Evolutionary conservation across 2,329 filamentous ascomycete genomes (phyloP).

Genomic region (Aureobasidium sp.): DNA sequence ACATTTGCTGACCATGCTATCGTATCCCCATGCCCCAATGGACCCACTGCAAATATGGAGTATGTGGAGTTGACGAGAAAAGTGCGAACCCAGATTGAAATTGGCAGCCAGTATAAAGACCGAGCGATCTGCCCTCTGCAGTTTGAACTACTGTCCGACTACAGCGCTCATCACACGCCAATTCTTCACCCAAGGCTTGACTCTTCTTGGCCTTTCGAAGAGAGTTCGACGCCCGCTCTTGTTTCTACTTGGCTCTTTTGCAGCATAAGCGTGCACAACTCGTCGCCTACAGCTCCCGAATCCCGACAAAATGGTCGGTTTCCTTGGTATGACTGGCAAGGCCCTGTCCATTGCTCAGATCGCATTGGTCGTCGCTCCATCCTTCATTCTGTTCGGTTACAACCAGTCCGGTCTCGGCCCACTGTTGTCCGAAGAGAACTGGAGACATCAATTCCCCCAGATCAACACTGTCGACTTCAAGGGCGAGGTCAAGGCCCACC

Average conservation of each 20-base stretch:
- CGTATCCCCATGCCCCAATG: conserved; percentile 8
- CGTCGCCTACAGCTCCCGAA: background rate
- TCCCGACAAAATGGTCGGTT: background rate
- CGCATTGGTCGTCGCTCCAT: conserved; percentile 33
- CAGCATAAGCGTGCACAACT: background rate
- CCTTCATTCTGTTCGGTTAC: conserved; percentile 47
- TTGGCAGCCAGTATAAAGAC: conserved; percentile 11
- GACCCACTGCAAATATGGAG: conserved; percentile 15
- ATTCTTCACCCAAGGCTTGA: conserved; percentile 4
- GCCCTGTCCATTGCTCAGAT: conserved; percentile 26
- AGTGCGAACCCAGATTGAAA: background rate
- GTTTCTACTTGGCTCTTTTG: background rate
- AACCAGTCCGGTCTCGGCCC: conserved; percentile 47
- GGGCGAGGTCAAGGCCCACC: conserved; percentile 37
- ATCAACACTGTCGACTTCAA: conserved; percentile 40
- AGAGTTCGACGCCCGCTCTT: conserved; percentile 11
- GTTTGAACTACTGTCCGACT: conserved; percentile 5
- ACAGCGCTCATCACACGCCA: conserved; percentile 3
- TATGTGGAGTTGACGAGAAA: conserved; percentile 13
- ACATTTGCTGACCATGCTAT: conserved; percentile 10
- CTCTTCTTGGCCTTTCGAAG: background rate
- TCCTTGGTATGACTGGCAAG: conserved; percentile 20
- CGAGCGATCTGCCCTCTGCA: conserved; percentile 11
- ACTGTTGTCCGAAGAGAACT: conserved; percentile 35
- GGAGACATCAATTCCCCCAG: conserved; percentile 41